Conservation (phyloP, 1,139 yeast genomes). For the Debaryomycetaceae sp. region DNA sequence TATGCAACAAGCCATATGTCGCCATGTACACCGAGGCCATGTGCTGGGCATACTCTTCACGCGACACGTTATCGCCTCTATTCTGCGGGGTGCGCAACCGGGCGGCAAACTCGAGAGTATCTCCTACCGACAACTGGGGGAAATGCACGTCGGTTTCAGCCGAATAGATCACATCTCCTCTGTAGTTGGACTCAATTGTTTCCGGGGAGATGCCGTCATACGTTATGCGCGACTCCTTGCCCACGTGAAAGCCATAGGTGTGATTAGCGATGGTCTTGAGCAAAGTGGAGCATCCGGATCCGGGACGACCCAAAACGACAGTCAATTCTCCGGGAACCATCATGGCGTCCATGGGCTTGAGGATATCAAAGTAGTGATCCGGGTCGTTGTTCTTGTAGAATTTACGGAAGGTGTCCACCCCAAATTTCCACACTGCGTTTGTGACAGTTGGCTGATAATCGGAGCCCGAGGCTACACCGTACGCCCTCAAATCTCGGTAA, state of each 20-base stretch:
- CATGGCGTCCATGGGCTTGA: constrained; percentile 59
- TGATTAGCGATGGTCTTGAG: constrained; percentile 60
- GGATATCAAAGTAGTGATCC: constrained; percentile 37
- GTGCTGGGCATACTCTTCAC: constrained; percentile 11
- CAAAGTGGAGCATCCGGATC: constrained; percentile 77
- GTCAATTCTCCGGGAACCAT: constrained; percentile 63
- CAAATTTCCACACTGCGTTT: constrained; percentile 29
- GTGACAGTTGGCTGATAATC: constrained; percentile 69
- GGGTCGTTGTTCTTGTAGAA: constrained; percentile 11
- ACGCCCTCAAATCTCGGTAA: constrained; percentile 58
- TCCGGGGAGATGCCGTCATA: constrained; percentile 13
- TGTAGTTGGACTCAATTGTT: constrained; percentile 12
- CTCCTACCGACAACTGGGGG: constrained; percentile 17
- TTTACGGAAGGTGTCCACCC: constrained; percentile 7
- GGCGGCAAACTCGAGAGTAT: constrained; percentile 18
- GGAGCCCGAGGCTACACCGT: constrained; percentile 67
- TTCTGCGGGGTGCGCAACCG: constrained; percentile 16
- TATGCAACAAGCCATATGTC: constrained; percentile 12
- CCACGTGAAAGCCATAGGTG: constrained; percentile 61
- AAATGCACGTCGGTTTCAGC: constrained; percentile 18
- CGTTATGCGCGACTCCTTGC: constrained; percentile 33
- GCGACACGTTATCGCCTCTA: constrained; percentile 18
- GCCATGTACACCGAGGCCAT: constrained; percentile 14
- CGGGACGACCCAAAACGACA: constrained; percentile 75
- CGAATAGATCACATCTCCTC: constrained; percentile 19